Evolutionary conservation across 805 yeast genomes (phyloP).

Genomic region (Nakazawaea ambrosiae): DNA sequence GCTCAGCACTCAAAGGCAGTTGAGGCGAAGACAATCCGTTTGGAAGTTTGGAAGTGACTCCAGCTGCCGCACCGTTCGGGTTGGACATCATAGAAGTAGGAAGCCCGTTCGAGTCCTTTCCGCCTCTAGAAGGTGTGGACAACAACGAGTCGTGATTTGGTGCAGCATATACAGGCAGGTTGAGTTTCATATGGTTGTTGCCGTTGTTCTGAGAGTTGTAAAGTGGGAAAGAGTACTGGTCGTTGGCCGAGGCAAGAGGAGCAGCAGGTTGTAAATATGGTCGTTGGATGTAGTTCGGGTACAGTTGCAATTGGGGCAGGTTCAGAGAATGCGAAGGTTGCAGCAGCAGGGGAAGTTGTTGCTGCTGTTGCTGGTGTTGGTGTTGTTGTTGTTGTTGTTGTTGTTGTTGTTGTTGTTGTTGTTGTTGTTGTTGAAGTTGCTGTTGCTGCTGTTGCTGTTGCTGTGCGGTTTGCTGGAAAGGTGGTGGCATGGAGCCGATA

Average conservation of each 20-base stretch:
- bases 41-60: constrained; percentile 5
- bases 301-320: neutral
- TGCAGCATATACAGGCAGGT: too few species aligned
- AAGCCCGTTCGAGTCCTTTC: neutral
- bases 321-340: too few species aligned
- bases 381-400: neutral
- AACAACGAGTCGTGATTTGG: too few species aligned
- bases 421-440: constrained; percentile 1
- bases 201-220: neutral
- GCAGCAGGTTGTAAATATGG: neutral
- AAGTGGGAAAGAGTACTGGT: constrained; percentile 2
- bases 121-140: neutral
- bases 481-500: constrained; percentile 5
- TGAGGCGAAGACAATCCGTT: constrained; percentile 10
- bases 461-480: constrained; percentile 1
- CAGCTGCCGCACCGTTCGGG: too few species aligned
- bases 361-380: neutral
- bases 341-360: too few species aligned
- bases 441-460: neutral
- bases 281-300: neutral
- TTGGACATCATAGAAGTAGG: too few species aligned
- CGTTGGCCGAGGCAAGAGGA: neutral
- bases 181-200: too few species aligned
- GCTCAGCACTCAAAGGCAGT: constrained; percentile 9
- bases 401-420: neutral